phyloP scores from a whole-genome alignment of 2,329 filamentous ascomycete species.

The Colletotrichum sp. region DNA sequence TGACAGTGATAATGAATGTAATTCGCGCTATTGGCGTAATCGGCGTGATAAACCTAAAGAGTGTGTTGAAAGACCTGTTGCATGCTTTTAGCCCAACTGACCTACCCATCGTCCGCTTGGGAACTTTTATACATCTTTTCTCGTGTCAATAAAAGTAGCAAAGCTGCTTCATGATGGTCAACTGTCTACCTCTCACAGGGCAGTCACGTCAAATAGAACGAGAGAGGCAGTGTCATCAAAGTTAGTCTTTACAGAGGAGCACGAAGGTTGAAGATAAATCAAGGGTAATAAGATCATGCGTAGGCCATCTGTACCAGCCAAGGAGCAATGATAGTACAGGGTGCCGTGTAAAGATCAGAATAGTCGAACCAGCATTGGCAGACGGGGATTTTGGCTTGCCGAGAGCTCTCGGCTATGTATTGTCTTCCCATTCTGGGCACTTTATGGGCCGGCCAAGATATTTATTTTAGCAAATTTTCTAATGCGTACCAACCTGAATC shows the following conservation, averaged over 20 bases:
- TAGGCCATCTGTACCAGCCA: background rate
- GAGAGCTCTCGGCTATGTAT: background rate
- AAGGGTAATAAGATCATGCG: background rate
- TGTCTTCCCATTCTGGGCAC: background rate
- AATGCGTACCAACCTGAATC: background rate
- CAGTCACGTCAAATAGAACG: background rate
- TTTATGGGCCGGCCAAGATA: background rate
- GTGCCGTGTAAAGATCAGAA: background rate
- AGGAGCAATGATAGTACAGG: rapidly evolving
- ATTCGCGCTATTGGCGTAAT: background rate
- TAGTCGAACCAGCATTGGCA: background rate
- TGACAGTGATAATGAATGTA: background rate
- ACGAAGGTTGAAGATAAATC: background rate
- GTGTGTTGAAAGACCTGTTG: background rate
- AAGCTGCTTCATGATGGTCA: background rate
- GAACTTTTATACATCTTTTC: background rate
- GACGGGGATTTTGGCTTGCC: background rate
- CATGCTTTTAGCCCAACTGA: background rate
- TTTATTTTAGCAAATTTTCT: background rate
- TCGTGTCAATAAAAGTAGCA: background rate
- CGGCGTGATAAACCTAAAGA: background rate
- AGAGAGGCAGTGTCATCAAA: background rate
- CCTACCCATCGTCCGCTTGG: background rate
- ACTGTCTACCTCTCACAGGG: background rate
- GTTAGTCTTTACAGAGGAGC: background rate